phyloP scores from a whole-genome alignment of 202 grass and related monocot species.

The Setaria italica region DNA sequence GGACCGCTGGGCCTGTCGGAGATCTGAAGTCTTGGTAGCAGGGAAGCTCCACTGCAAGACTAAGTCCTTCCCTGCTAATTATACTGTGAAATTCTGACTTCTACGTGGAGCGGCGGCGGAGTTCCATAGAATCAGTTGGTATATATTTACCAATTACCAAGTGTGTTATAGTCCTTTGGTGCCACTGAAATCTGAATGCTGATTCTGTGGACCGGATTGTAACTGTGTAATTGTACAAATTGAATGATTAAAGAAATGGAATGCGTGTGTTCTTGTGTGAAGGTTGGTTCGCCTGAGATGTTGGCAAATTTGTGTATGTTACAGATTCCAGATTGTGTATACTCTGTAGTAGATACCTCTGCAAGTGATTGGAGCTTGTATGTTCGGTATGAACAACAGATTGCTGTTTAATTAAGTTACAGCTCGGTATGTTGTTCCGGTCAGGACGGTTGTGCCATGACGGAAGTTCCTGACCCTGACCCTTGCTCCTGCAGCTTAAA shows the following conservation, averaged over 20 bases:
- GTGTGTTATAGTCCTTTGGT: neutral
- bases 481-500: conserved; percentile 39
- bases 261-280: conserved; percentile 8
- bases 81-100: conserved; percentile 20
- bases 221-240: conserved; percentile 46
- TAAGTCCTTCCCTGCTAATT: neutral
- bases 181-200: conserved; percentile 19
- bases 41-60: conserved; percentile 2
- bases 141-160: conserved; percentile 14
- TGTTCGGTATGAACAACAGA: neutral
- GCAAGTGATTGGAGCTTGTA: neutral
- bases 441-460: neutral
- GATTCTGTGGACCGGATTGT: conserved; percentile 20
- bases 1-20: conserved; percentile 68
- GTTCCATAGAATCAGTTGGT: conserved; percentile 23
- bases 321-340: neutral
- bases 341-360: neutral
- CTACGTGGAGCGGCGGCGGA: neutral
- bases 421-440: neutral
- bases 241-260: conserved; percentile 45
- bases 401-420: neutral
- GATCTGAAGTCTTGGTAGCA: conserved; percentile 83
- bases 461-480: conserved; percentile 28
- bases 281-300: neutral
- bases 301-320: neutral